Conservation (phyloP, 148 eudicot genomes). For the Cornus florida region DNA sequence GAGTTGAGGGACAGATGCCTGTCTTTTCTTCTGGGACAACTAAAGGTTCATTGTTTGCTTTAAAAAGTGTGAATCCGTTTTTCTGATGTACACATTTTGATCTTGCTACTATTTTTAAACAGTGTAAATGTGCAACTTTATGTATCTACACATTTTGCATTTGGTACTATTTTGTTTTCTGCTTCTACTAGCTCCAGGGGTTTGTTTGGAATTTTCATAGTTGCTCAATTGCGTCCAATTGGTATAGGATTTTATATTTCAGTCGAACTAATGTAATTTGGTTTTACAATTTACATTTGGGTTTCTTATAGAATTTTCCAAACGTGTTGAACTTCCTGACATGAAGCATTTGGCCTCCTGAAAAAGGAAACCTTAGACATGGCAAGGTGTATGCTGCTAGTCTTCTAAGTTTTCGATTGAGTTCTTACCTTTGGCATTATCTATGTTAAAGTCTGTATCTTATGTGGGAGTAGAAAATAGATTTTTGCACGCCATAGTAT, state of each 20-base stretch:
- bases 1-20: constrained; percentile 64
- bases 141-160: no score
- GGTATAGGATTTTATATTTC: no score
- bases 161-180: not conserved
- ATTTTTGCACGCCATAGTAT: not conserved
- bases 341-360: not conserved
- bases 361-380: not conserved
- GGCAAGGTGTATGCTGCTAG: not conserved
- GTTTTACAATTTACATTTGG: no score
- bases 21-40: constrained; percentile 58
- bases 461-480: not conserved
- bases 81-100: not conserved
- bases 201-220: no score
- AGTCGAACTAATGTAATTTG: no score
- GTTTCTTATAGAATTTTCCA: no score
- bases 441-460: not conserved
- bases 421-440: not conserved
- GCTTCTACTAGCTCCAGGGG: not conserved
- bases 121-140: no score
- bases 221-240: no score
- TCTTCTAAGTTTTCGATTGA: not conserved
- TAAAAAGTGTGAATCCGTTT: not conserved
- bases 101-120: not conserved
- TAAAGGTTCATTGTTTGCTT: constrained; percentile 48
- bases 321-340: not conserved